Percentiles rank a stretch among this genome's conserved stretches.
Conservation (phyloP, 2,329 filamentous ascomycete species). For the Aureobasidium leucospermi region DNA sequence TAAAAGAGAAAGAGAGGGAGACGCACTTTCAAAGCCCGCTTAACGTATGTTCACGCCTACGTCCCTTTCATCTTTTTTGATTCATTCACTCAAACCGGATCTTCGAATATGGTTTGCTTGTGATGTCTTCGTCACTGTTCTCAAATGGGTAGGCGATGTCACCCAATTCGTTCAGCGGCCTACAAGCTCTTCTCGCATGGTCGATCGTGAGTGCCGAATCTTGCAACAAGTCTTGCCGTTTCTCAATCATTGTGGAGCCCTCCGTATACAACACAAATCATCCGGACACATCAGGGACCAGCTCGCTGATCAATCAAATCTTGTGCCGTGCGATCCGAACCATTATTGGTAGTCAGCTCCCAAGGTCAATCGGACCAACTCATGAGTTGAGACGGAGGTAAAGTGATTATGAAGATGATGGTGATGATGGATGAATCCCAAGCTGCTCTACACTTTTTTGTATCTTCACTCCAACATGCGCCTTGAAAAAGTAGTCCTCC, state of each 20-base stretch:
- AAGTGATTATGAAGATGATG: not conserved
- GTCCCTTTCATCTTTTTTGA: no score
- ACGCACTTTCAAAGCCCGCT: no score
- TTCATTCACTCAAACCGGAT: no score
- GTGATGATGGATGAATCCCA: not conserved
- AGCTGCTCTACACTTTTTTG: slow-evolving; percentile 8
- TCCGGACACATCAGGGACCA: not conserved
- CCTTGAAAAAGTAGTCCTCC: not conserved
- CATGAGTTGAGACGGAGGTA: not conserved
- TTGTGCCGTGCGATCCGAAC: not conserved
- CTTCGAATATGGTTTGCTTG: no score
- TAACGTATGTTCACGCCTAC: no score
- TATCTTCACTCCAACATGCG: not conserved
- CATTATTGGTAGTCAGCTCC: not conserved
- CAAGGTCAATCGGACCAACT: no score
- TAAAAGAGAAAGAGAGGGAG: no score
- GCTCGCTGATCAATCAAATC: not conserved
- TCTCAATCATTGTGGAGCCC: not conserved
- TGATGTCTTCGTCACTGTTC: no score
- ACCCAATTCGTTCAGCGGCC: no score
- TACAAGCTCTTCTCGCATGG: no score
- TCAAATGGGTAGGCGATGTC: no score
- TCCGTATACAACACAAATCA: not conserved
- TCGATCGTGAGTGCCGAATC: not conserved
- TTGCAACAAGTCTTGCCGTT: not conserved